Evolutionary conservation across 2,329 filamentous ascomycete genomes (phyloP).

Genomic region (Calonectria pteridis): DNA sequence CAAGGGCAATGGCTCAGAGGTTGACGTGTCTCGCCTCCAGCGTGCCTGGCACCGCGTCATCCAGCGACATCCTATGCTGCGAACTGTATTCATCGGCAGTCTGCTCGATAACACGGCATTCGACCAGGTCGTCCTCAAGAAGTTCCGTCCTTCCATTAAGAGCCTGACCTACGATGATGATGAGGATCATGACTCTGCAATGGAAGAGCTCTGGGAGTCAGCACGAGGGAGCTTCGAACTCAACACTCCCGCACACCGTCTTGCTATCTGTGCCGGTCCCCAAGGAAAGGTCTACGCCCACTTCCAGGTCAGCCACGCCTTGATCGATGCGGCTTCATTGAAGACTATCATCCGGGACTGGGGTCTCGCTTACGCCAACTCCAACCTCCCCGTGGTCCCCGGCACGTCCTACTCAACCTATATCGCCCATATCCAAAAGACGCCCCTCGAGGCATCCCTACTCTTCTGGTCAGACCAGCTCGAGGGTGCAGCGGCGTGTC

Average conservation of each 20-base stretch:
- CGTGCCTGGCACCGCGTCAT: conserved; percentile 56
- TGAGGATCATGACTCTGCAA: conserved; percentile 8
- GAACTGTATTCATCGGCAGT: conserved; percentile 63
- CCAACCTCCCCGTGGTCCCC: not conserved
- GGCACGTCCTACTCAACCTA: conserved; percentile 36
- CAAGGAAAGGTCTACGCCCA: conserved; percentile 36
- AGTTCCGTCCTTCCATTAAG: conserved; percentile 19
- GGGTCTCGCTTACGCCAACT: conserved; percentile 21
- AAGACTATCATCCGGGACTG: conserved; percentile 38
- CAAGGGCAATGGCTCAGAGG: conserved; percentile 33
- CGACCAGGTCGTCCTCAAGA: conserved; percentile 58
- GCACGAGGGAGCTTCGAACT: conserved; percentile 15
- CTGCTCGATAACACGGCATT: conserved; percentile 57
- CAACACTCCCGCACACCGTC: conserved; percentile 18
- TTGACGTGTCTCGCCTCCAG: conserved; percentile 29
- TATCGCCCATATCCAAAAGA: conserved; percentile 25
- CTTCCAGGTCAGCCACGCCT: conserved; percentile 38
- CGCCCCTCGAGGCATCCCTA: not conserved
- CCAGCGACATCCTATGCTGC: conserved; percentile 56
- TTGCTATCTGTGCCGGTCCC: conserved; percentile 35
- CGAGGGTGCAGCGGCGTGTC: conserved; percentile 28
- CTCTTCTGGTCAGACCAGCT: conserved; percentile 31
- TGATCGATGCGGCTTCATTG: conserved; percentile 40
- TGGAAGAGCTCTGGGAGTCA: conserved; percentile 13
- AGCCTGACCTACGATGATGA: conserved; percentile 27